A percentile compares a stretch with the other conserved stretches of the same genome.
Conservation (phyloP, 2,329 filamentous ascomycete genomes). For the Colletotrichum simmondsii region DNA sequence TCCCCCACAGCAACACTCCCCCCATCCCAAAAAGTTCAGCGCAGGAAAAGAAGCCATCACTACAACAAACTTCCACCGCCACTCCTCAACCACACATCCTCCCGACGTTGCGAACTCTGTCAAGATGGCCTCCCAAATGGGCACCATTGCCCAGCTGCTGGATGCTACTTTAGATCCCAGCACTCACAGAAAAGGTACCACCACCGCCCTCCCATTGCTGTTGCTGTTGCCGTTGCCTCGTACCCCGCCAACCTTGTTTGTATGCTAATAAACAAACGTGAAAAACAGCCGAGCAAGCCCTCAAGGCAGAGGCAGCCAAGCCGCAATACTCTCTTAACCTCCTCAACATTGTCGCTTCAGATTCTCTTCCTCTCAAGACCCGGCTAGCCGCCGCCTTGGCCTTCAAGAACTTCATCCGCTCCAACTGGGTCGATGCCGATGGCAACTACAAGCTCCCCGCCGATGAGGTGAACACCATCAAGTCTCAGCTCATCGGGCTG, state of each 20-base stretch:
- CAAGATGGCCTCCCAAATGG: constrained; percentile 68
- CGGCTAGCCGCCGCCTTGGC: constrained; percentile 89
- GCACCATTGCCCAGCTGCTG: constrained; percentile 81
- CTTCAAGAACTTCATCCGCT: constrained; percentile 98
- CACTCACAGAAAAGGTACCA: constrained; percentile 87
- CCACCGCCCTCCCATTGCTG: constrained; percentile 2
- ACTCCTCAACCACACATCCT: not conserved
- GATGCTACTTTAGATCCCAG: constrained; percentile 89
- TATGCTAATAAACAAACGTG: constrained; percentile 48
- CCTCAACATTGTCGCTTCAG: constrained; percentile 88
- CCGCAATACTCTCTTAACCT: constrained; percentile 89
- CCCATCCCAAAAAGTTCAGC: constrained; percentile 31
- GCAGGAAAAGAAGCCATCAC: constrained; percentile 17
- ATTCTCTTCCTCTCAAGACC: constrained; percentile 78
- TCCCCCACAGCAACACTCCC: constrained; percentile 31
- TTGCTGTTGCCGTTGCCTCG: constrained; percentile 33
- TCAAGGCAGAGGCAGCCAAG: constrained; percentile 83
- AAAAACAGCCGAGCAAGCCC: constrained; percentile 78
- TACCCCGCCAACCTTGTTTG: constrained; percentile 43
- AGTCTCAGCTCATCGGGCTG: constrained; percentile 92
- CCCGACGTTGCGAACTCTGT: constrained; percentile 35
- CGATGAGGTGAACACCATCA: constrained; percentile 90
- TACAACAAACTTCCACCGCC: constrained; percentile 3
- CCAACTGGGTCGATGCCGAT: constrained; percentile 95
- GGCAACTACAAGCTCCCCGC: constrained; percentile 88